A percentile compares a stretch with the other conserved stretches of the same genome.
Conservation (phyloP, 345 rosid genomes). For the Populus deltoides region DNA sequence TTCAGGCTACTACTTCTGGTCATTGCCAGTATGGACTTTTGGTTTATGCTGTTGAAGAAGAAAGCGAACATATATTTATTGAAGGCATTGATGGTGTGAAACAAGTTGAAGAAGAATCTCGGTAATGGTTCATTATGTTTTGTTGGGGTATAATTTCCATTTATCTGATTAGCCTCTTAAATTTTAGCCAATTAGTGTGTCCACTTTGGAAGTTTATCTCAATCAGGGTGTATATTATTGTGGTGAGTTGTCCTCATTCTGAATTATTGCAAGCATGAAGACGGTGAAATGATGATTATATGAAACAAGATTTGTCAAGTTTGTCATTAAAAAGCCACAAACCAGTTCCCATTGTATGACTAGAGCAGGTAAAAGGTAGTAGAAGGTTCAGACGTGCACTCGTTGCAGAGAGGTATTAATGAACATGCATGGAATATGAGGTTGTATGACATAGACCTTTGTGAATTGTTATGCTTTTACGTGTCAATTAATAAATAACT, state of each 20-base stretch:
- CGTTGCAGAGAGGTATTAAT: neutral
- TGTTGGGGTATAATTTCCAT: neutral
- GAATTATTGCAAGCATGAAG: neutral
- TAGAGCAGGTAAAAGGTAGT: neutral
- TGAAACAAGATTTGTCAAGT: neutral
- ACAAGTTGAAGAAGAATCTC: constrained; percentile 34
- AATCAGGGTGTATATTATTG: neutral
- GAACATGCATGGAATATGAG: neutral
- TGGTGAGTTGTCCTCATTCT: neutral
- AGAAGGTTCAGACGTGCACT: neutral
- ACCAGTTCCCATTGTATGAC: neutral
- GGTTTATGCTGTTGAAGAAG: constrained; percentile 57
- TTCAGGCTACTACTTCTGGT: constrained; percentile 76
- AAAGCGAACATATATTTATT: constrained; percentile 36
- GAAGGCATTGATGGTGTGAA: constrained; percentile 36
- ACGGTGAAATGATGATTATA: neutral
- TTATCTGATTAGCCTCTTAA: neutral
- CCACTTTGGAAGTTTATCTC: neutral
- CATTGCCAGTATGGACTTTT: constrained; percentile 85
- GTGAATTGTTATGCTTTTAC: neutral
- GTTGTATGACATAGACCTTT: neutral
- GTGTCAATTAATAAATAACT: neutral
- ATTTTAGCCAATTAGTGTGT: neutral
- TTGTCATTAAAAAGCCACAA: neutral
- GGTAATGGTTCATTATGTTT: constrained; percentile 45